Conservation (phyloP, 805 yeast genomes). For the Tetrapisispora taiwanensis region DNA sequence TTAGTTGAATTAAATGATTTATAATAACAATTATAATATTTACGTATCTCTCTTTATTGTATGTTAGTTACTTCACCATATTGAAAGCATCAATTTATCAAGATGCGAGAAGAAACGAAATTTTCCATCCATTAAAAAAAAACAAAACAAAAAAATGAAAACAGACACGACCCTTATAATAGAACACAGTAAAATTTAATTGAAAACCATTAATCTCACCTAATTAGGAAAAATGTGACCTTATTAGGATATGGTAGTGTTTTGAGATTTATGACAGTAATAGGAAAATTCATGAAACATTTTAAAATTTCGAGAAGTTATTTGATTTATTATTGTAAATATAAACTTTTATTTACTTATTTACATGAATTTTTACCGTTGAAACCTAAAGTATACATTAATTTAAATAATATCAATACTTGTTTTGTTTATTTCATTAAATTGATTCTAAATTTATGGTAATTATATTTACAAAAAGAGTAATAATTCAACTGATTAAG, state of each 20-base stretch:
- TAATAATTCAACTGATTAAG: not conserved
- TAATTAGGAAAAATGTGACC: constrained; percentile 1
- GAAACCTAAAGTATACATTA: not conserved
- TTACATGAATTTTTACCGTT: no score
- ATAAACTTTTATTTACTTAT: no score
- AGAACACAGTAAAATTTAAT: not conserved
- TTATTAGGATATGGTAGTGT: constrained; percentile 2
- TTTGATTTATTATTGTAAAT: no score
- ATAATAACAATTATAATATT: no score
- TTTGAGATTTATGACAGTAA: not conserved
- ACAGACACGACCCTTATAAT: not conserved
- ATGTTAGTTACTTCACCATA: no score
- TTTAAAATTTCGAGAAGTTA: not conserved
- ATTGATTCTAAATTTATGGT: not conserved
- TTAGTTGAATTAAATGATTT: no score
- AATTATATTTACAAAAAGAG: not conserved
- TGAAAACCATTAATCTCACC: constrained; percentile 1
- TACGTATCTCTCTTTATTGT: no score
- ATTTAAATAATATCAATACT: not conserved
- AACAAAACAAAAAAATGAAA: not conserved
- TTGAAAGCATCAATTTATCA: no score
- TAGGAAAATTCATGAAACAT: not conserved
- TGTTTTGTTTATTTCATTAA: not conserved
- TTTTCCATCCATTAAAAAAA: not conserved
- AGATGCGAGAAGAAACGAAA: no score